Evolutionary conservation across 2,329 filamentous ascomycete genomes (phyloP), one percentile per base, ranked within the genome.

Genomic region (Beauveria australis): DNA sequence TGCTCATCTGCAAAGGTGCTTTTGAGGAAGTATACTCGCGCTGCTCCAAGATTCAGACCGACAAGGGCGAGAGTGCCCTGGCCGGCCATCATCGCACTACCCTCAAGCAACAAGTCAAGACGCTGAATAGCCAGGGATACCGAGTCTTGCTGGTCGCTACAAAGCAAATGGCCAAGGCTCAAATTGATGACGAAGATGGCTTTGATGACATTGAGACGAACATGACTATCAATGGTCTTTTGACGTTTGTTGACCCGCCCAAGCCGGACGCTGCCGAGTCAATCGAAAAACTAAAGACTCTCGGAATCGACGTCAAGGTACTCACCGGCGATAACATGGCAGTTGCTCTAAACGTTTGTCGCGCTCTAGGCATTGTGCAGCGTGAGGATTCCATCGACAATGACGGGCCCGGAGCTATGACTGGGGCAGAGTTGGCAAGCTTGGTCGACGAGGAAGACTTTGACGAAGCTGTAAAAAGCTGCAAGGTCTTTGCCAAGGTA

Each of bases 1-100:
- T 71, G 59, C 64, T 71, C 24, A 68, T 70, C 14, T 68, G 67
- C 62, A 70, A 70, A 46, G 69, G 69, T 30, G 68, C 66, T 3
- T 70, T 70, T 9, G 68, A 70, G 37, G 69, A 71, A 30, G 65
- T 71, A 1, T 62, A 68, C 5, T 52, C 60, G 10, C 61, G 68
- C 7, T 69, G 68, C 63, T 59, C 59, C 9, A 49, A 53, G 3
- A 62, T 69, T 3, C 64, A 66, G 5, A 62, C 64, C 10, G 61
- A 56, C 8, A 61, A 61, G 14, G 53, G 64, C 10, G 61, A 63
- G 3, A 54, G 65, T 7, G 52, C 63, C 1, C 61, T 69, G 16
- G 66, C 67, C 44, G 55, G 53, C 2, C 60, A 63, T 3, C 61
- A 59, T 44, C 63, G 62, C 5, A 60, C 62, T 10, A 56, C 37